Conservation (phyloP, 805 yeast species). For the Saturnispora ahearnii region DNA sequence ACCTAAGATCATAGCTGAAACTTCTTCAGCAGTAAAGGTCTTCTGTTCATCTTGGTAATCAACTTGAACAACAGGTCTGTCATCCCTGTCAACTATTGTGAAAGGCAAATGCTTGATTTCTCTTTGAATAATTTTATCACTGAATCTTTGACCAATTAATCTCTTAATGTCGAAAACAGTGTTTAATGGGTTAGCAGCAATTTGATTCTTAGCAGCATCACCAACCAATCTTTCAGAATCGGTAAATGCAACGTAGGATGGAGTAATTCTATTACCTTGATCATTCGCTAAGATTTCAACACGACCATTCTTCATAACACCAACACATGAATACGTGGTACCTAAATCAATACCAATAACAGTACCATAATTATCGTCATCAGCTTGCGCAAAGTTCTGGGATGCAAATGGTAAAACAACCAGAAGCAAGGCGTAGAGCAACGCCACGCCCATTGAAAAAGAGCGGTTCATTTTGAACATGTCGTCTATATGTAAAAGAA, state of each 20-base stretch:
- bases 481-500: not conserved
- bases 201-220: constrained; percentile 98
- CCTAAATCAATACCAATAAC: constrained; percentile 94
- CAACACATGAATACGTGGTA: constrained; percentile 97
- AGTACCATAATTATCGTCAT: constrained; percentile 26
- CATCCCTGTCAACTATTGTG: constrained; percentile 65
- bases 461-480: constrained; percentile 24
- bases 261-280: constrained; percentile 98
- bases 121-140: constrained; percentile 66
- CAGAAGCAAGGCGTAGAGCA: constrained; percentile 23
- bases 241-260: constrained; percentile 93
- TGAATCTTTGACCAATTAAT: constrained; percentile 77
- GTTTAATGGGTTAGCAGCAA: constrained; percentile 91
- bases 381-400: constrained; percentile 21
- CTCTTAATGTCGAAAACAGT: constrained; percentile 95
- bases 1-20: constrained; percentile 83
- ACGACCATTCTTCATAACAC: constrained; percentile 45
- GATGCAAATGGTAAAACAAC: constrained; percentile 24
- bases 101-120: constrained; percentile 89
- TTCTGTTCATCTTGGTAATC: constrained; percentile 84
- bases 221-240: constrained; percentile 93
- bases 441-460: constrained; percentile 20
- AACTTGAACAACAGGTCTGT: constrained; percentile 83
- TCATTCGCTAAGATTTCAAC: constrained; percentile 95
- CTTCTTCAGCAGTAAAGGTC: constrained; percentile 87